Conservation (phyloP, 192 early-diverging fungal genomes). For the Obelidium mucronatum region DNA sequence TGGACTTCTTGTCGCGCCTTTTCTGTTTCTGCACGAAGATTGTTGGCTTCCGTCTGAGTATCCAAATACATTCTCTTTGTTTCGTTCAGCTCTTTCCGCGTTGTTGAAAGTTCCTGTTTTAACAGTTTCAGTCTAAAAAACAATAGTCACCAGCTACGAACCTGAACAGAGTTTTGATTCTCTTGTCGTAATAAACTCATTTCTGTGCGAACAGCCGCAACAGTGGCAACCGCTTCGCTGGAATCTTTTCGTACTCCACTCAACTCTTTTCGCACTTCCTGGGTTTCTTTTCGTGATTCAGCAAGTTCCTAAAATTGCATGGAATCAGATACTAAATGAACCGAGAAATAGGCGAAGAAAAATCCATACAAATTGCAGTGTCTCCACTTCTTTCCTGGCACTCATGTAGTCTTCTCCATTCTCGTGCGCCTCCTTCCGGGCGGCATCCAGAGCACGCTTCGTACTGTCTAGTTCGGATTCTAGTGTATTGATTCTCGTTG, state of each 20-base stretch:
- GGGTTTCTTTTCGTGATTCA: background rate
- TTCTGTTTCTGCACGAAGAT: background rate
- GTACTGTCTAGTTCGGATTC: conserved; percentile 6
- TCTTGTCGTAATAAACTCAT: conserved; percentile 19
- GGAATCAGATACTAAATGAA: too few relatives aligned
- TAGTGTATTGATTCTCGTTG: background rate
- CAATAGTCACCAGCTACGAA: too few relatives aligned
- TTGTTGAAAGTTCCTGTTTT: background rate
- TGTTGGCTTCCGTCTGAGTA: background rate
- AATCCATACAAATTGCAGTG: too few relatives aligned
- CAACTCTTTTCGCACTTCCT: conserved; percentile 17
- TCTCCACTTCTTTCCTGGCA: background rate
- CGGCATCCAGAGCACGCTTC: background rate
- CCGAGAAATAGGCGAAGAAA: too few relatives aligned
- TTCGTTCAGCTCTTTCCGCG: conserved; percentile 12
- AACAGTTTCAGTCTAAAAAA: too few relatives aligned
- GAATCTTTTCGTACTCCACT: conserved; percentile 2
- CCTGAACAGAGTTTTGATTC: background rate
- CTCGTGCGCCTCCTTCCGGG: background rate
- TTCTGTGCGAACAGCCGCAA: conserved; percentile 13
- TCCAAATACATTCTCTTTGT: conserved; percentile 3
- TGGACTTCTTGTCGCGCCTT: background rate
- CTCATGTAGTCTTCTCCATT: background rate
- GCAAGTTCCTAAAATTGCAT: conserved; percentile 16
- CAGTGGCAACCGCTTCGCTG: conserved; percentile 1